Evolutionary conservation across 768 basidiomycete genomes (phyloP), one percentile per base, ranked within the genome.

Genomic region (Kwoniella newhampshirensis): DNA sequence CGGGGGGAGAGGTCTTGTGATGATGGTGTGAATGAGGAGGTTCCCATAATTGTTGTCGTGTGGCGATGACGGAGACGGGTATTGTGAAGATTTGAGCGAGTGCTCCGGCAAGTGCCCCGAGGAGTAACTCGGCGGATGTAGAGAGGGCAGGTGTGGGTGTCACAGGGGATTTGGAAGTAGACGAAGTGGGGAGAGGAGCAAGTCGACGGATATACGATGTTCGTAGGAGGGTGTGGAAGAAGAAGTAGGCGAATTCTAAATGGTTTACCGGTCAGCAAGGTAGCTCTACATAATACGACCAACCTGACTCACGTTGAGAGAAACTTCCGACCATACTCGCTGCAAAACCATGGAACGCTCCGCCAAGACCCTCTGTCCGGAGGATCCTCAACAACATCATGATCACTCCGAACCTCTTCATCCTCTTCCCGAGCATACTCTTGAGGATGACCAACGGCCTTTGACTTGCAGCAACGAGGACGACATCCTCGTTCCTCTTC

Each of bases 321-420:
- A 99, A 99, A 1, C 91, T 96, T 77, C 96, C 97, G 65, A 98
- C 79, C 94, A 98, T 98, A 39, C 89, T 97, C 21, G 96, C 96
- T 32, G 85, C 82, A 75, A 97, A 99, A 1, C 96, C 96, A 41
- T 86, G 83, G 78, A 94, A 99, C 72, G 85, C 85, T 0, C 92
- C 96, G 4, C 70, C 53, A 51, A 96, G 62, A 0, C 96, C 94
- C 61, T 97, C 91, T 57, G 85, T 84, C 64, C 82, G 83, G 71
- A 89, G 81, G 59, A 97, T 86, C 68, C 82, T 80, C 49, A 85
- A 60, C 35, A 97, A 75, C 49, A 93, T 81, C 20, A 81, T 75
- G 37, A 86, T 68, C 78, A 92, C 83, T 84, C 49, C 78, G 73
- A 57, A 71, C 65, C 43, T 78, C 77, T 55, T 54, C 13, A 68